phyloP scores from a whole-genome alignment of 2,329 filamentous ascomycete genomes.

The Colletotrichum sansevieriae region DNA sequence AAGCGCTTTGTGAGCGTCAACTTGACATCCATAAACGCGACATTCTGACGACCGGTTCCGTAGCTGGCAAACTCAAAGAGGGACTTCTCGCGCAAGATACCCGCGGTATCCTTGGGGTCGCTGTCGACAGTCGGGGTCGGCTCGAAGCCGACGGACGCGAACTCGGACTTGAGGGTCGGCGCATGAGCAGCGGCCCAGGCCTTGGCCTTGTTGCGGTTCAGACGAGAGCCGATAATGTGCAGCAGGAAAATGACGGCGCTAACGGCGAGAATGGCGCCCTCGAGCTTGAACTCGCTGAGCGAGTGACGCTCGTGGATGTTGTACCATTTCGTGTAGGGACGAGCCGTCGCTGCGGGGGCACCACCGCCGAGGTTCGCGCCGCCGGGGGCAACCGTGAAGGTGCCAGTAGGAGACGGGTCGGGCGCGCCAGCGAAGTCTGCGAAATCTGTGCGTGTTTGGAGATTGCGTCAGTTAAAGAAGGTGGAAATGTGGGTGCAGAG shows the following conservation, averaged over 20 bases:
- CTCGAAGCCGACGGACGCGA: constrained; percentile 86
- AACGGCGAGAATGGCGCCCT: constrained; percentile 84
- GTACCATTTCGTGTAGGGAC: constrained; percentile 95
- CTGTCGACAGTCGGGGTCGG: constrained; percentile 65
- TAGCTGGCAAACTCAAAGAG: constrained; percentile 90
- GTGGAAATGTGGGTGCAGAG: constrained; percentile 38
- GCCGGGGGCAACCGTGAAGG: constrained; percentile 56
- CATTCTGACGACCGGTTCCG: constrained; percentile 90
- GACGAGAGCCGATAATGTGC: constrained; percentile 83
- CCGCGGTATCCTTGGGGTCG: constrained; percentile 54
- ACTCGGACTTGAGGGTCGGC: constrained; percentile 81
- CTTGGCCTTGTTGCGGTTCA: constrained; percentile 84
- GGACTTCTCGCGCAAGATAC: constrained; percentile 84
- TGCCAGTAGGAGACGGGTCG: constrained; percentile 69
- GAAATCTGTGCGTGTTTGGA: constrained; percentile 74
- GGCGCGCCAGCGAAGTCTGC: constrained; percentile 90
- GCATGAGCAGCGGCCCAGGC: constrained; percentile 84
- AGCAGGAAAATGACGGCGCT: constrained; percentile 81
- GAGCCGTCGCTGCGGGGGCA: constrained; percentile 60
- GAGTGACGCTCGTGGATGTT: constrained; percentile 93
- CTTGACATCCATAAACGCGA: constrained; percentile 90
- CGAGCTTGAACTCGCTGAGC: constrained; percentile 85
- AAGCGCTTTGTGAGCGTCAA: constrained; percentile 86
- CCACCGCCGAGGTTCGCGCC: constrained; percentile 60
- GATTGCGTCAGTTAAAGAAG: constrained; percentile 46